A percentile compares a stretch with the other conserved stretches of the same genome.
These are phyloP conservation scores for Rhizophora mangle DNA, from an alignment of 345 rosid genomes.

Conservation along the genomic window DNA sequence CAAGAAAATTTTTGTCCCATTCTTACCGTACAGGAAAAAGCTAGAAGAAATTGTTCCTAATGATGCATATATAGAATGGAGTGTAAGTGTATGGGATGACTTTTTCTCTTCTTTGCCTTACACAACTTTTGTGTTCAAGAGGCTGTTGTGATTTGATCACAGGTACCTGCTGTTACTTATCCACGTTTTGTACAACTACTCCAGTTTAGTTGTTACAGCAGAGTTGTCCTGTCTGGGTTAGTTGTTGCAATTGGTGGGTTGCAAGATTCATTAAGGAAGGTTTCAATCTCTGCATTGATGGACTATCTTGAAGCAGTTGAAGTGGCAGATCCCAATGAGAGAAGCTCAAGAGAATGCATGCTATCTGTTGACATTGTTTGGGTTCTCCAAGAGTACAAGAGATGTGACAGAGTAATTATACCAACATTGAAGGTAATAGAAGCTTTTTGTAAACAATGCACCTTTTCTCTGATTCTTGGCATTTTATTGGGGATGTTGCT, in stretches of 20 bases:
- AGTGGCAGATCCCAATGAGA: slow-evolving; percentile 35
- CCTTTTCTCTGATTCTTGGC: background rate
- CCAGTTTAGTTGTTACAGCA: slow-evolving; percentile 62
- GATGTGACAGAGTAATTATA: slow-evolving; percentile 70
- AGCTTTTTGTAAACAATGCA: background rate
- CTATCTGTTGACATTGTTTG: slow-evolving; percentile 66
- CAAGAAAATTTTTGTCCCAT: slow-evolving; percentile 47
- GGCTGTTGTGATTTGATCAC: slow-evolving; percentile 31
- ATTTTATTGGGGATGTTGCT: background rate
- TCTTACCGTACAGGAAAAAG: slow-evolving; percentile 63
- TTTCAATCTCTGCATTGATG: slow-evolving; percentile 60
- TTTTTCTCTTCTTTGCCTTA: slow-evolving; percentile 18
- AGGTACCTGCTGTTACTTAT: slow-evolving; percentile 82
- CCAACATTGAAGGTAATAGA: slow-evolving; percentile 78
- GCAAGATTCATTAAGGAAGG: slow-evolving; percentile 79
- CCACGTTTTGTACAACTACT: slow-evolving; percentile 76
- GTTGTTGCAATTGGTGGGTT: slow-evolving; percentile 86
- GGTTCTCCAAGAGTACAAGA: slow-evolving; percentile 71
- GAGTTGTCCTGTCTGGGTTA: slow-evolving; percentile 65
- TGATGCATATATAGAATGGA: slow-evolving; percentile 57
- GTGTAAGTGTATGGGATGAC: slow-evolving; percentile 39
- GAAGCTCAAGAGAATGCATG: slow-evolving; percentile 43
- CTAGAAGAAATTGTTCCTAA: slow-evolving; percentile 67
- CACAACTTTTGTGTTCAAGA: slow-evolving; percentile 6
- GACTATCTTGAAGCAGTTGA: slow-evolving; percentile 59